Base-by-base conservation (phyloP, 2,329 filamentous ascomycete genomes). In the Beauveria rudraprayagi region DNA sequence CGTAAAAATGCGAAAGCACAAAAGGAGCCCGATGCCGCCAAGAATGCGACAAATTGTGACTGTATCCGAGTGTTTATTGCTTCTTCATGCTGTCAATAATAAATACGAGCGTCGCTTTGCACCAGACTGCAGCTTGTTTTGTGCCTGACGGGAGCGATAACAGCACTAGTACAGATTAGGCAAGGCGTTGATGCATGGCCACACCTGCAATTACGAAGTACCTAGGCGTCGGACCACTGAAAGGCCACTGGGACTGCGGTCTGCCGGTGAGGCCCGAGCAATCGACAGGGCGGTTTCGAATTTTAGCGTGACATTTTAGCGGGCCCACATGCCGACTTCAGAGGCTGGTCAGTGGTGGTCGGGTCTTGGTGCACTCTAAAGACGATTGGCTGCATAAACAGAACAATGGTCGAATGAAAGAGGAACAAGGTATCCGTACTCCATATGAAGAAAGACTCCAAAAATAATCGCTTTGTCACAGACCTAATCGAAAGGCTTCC, bases 21-120 rank as follows among this genome's bases (percentile, higher is more conserved):
- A 59, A 51, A 30, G 26, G 37, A 52, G 43, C 56, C 24, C 34
- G 46, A 53, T n/a, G 19, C 26, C 24, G 47, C 61, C 62, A 67
- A 66, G 67, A 70, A 70, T 70, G 71, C 60, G 71, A 70, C 72
- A 74, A 74, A 74, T 74, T 74, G 70, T 71, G 68, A 65, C 68
- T 47, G 58, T 51, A 22, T 52, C 24, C 24, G 11, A 17, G 26
- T 46, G 14, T 19, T 56, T 28, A 43, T 28, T 56, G 26, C 41
- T 56, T 40, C 24, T 51, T 24, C 28, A 28, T 26, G 52, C 52
- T 43, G 22, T 24, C 22, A 40, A 41, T 37, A 47, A 47, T 16
- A 17, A 54, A 43, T 54, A 54, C 55, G 30, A 58, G 34, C 4
- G n/a, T 41, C 44, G 16, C 22, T 50, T 17, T 56, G n/a, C n/a